Conservation (phyloP, 208 protist species). For the Wallacemonas rigidus region DNA sequence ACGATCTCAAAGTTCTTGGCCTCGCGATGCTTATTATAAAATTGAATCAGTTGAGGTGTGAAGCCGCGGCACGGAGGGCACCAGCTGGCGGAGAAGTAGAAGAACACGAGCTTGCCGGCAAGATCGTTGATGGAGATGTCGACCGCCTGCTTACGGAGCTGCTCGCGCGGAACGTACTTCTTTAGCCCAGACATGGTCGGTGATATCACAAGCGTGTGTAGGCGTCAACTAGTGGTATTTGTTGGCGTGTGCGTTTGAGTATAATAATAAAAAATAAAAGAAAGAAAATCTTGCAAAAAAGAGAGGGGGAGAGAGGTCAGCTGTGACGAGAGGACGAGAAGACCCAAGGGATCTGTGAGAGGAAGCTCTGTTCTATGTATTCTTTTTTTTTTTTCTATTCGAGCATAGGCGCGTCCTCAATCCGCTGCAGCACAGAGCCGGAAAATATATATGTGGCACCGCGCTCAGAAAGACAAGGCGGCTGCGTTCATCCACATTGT, state of each 20-base stretch:
- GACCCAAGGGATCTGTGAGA: neutral
- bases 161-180: conserved; percentile 30
- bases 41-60: conserved; percentile 52
- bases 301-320: conserved; percentile 7
- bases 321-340: neutral
- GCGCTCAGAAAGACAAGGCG: too few species aligned
- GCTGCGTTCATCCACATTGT: too few species aligned
- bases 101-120: conserved; percentile 38
- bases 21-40: conserved; percentile 47
- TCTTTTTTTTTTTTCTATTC: conserved; percentile 14
- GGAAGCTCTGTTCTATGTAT: neutral
- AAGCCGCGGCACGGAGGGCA: conserved; percentile 76
- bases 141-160: conserved; percentile 29
- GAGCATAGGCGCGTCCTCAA: neutral
- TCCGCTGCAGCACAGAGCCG: too few species aligned
- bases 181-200: conserved; percentile 35
- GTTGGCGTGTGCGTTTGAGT: neutral
- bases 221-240: neutral
- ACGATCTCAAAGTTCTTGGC: conserved; percentile 63
- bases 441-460: too few species aligned
- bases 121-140: conserved; percentile 22
- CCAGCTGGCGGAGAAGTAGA: conserved; percentile 82
- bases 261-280: conserved; percentile 16
- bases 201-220: conserved; percentile 15
- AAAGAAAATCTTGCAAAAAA: conserved; percentile 16